phyloP scores from a whole-genome alignment of 148 eudicot genomes.

The Diospyros lotus region DNA sequence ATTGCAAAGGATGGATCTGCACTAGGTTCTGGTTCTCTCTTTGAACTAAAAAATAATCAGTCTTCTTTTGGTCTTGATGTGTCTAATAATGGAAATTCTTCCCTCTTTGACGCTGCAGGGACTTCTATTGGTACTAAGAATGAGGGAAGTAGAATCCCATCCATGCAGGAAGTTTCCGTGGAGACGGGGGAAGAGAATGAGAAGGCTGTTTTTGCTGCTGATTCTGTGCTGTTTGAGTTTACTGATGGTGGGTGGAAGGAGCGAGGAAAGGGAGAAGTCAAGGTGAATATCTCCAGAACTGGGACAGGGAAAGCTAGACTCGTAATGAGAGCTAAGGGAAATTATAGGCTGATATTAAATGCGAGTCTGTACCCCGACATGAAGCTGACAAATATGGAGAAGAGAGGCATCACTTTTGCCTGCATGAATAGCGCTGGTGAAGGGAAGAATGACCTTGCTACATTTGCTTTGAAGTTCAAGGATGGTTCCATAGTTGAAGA shows the following conservation, averaged over 20 bases:
- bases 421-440: slow-evolving; percentile 76
- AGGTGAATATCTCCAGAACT: slow-evolving; percentile 52
- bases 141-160: slow-evolving; percentile 42
- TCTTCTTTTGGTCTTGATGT: slow-evolving; percentile 51
- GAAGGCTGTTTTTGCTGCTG: slow-evolving; percentile 69
- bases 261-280: slow-evolving; percentile 93
- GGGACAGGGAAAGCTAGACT: slow-evolving; percentile 72
- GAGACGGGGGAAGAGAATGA: slow-evolving; percentile 98
- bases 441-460: slow-evolving; percentile 64
- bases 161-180: slow-evolving; percentile 62
- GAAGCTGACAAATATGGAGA: slow-evolving; percentile 95
- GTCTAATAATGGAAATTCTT: slow-evolving; percentile 45
- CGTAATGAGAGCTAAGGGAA: slow-evolving; percentile 86
- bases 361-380: slow-evolving; percentile 79
- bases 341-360: slow-evolving; percentile 79
- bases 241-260: slow-evolving; percentile 90
- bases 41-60: slow-evolving; percentile 25
- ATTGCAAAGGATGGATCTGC: slow-evolving; percentile 53
- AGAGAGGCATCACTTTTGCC: slow-evolving; percentile 88
- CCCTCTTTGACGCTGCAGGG: slow-evolving; percentile 51
- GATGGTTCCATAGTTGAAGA: slow-evolving; percentile 68
- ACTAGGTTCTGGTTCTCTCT: slow-evolving; percentile 25
- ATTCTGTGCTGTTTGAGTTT: slow-evolving; percentile 79
- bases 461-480: slow-evolving; percentile 88
- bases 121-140: slow-evolving; percentile 41